phyloP scores from a whole-genome alignment of 352 stramenopile species.

The Pelagophyceae sp. region DNA sequence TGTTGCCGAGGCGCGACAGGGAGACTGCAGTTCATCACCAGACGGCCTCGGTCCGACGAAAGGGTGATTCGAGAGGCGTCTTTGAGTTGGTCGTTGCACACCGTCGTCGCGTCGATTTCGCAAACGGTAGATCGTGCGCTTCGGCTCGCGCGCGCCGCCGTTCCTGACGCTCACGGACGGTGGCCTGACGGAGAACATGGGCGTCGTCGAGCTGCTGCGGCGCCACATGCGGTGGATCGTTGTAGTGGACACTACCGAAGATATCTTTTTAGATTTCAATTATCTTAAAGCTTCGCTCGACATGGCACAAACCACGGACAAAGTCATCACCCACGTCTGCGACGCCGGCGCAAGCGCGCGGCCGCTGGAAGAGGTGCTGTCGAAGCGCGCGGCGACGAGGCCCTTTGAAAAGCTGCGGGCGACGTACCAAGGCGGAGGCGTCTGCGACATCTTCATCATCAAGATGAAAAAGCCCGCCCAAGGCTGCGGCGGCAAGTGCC shows the following conservation, averaged over 20 bases:
- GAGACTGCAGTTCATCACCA: too few relatives aligned
- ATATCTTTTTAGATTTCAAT: neutral
- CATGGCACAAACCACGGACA: neutral
- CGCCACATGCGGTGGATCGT: conserved; percentile 1
- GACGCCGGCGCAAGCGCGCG: neutral
- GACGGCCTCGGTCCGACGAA: too few relatives aligned
- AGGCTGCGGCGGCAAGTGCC: neutral
- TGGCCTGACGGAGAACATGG: neutral
- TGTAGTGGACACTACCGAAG: conserved; percentile 1
- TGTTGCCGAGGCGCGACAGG: too few relatives aligned
- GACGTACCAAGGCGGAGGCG: neutral
- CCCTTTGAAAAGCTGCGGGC: neutral
- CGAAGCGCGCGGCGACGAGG: neutral
- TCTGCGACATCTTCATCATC: conserved; percentile 5
- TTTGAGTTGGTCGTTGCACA: too few relatives aligned
- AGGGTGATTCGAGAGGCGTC: too few relatives aligned
- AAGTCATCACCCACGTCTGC: neutral
- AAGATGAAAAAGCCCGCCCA: neutral
- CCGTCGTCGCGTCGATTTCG: too few relatives aligned
- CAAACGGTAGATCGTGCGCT: too few relatives aligned
- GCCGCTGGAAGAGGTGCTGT: neutral
- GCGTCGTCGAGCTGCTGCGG: conserved; percentile 13
- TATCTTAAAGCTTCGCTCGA: neutral
- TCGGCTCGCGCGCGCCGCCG: neutral
- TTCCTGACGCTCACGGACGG: conserved; percentile 1